phyloP scores from a whole-genome alignment of 495 filamentous ascomycete species.

The Rusavskia elegans region DNA sequence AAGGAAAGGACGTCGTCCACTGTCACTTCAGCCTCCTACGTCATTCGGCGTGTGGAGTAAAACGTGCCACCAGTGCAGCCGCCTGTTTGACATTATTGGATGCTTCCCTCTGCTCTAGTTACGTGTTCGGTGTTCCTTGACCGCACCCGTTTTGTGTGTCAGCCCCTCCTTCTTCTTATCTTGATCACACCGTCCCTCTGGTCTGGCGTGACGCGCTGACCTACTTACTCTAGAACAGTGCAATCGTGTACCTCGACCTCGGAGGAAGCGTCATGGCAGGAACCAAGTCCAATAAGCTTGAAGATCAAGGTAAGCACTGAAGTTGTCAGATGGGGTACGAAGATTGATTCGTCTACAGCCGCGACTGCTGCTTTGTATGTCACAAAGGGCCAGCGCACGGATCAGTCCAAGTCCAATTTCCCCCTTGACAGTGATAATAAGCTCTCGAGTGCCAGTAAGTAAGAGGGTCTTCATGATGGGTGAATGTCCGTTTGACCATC shows the following conservation, averaged over 20 bases:
- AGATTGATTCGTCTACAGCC: slow-evolving; percentile 15
- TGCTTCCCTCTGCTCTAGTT: too few relatives aligned
- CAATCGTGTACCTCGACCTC: not conserved
- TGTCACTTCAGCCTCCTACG: not conserved
- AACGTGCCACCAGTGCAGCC: too few relatives aligned
- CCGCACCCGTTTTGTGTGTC: too few relatives aligned
- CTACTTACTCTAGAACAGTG: too few relatives aligned
- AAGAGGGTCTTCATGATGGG: not conserved
- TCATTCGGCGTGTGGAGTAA: too few relatives aligned
- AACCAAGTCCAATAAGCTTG: slow-evolving; percentile 14
- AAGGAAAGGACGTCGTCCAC: too few relatives aligned
- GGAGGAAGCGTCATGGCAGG: slow-evolving; percentile 2
- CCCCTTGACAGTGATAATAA: slow-evolving; percentile 29
- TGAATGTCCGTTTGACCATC: not conserved
- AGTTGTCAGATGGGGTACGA: not conserved
- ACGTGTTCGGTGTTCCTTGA: too few relatives aligned
- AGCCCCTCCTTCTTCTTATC: too few relatives aligned
- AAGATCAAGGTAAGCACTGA: slow-evolving; percentile 17
- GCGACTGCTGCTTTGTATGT: slow-evolving; percentile 38
- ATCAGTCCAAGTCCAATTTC: slow-evolving; percentile 19
- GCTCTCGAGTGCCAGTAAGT: slow-evolving; percentile 36
- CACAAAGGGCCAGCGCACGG: slow-evolving; percentile 26
- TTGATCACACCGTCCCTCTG: too few relatives aligned
- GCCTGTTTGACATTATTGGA: too few relatives aligned
- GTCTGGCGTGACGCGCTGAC: too few relatives aligned